phyloP scores from a whole-genome alignment of 306 rosid species.

The Glycine latifolia region DNA sequence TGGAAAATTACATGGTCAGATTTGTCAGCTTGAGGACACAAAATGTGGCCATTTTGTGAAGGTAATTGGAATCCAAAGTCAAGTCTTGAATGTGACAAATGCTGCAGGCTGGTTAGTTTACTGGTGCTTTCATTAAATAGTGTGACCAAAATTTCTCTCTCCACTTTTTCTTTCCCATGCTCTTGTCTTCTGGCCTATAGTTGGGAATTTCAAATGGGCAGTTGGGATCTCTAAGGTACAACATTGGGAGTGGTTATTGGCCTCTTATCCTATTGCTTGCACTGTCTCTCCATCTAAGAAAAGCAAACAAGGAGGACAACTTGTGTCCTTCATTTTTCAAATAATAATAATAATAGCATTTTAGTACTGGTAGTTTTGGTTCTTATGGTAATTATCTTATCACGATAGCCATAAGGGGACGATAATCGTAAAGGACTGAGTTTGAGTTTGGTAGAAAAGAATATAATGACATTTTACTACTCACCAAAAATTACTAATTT shows the following conservation, averaged over 20 bases:
- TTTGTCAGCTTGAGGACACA: slow-evolving; percentile 48
- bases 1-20: slow-evolving; percentile 33
- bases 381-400: no score
- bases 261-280: not conserved
- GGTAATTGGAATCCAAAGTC: slow-evolving; percentile 67
- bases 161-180: slow-evolving; percentile 14
- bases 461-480: no score
- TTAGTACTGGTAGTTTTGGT: no score
- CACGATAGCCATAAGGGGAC: no score
- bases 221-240: slow-evolving; percentile 33
- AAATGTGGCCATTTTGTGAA: slow-evolving; percentile 49
- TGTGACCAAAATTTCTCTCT: slow-evolving; percentile 38
- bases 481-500: no score
- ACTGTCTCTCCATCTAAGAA: not conserved
- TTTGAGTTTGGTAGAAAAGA: no score
- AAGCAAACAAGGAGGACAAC: not conserved
- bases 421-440: no score
- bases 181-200: slow-evolving; percentile 43
- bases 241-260: slow-evolving; percentile 36
- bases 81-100: slow-evolving; percentile 54
- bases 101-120: slow-evolving; percentile 49
- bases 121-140: slow-evolving; percentile 46
- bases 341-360: not conserved
- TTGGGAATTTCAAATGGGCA: slow-evolving; percentile 46
- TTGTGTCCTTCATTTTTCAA: not conserved